Conservation (phyloP, 2,329 filamentous ascomycete genomes). For the Bisporella sp. region DNA sequence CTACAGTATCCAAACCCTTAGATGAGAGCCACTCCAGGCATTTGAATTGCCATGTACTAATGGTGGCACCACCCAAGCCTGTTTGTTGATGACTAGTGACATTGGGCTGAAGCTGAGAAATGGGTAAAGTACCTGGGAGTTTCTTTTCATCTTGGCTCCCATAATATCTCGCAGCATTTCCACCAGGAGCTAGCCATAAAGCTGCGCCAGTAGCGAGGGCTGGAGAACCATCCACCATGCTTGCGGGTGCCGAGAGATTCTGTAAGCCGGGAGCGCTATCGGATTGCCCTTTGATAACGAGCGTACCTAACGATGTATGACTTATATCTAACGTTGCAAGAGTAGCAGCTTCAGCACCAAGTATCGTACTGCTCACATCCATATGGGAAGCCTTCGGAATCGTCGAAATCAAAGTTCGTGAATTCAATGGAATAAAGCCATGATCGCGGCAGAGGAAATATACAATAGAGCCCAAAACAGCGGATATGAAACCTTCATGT, state of each 20-base stretch:
- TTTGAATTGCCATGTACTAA: slow-evolving; percentile 24
- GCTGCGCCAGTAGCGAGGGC: slow-evolving; percentile 14
- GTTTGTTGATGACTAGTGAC: slow-evolving; percentile 9
- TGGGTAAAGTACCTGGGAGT: slow-evolving; percentile 10
- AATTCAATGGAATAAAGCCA: slow-evolving; percentile 26
- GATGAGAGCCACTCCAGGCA: slow-evolving; percentile 27
- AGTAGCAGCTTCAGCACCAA: slow-evolving; percentile 12
- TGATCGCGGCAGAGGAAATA: slow-evolving; percentile 26
- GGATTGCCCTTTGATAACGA: slow-evolving; percentile 25
- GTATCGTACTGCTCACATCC: slow-evolving; percentile 1
- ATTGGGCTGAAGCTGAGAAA: slow-evolving; percentile 14
- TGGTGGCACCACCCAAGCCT: slow-evolving; percentile 13
- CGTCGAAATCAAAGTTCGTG: slow-evolving; percentile 24
- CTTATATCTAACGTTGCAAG: slow-evolving; percentile 26
- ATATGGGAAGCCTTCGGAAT: slow-evolving; percentile 5
- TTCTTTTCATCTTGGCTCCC: slow-evolving; percentile 15
- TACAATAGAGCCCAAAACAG: slow-evolving; percentile 25
- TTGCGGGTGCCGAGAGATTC: slow-evolving; percentile 9
- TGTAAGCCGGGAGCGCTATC: slow-evolving; percentile 20
- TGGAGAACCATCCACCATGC: slow-evolving; percentile 1
- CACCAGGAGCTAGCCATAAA: slow-evolving; percentile 27
- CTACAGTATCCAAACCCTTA: slow-evolving; percentile 21
- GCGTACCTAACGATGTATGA: slow-evolving; percentile 25
- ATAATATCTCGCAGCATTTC: slow-evolving; percentile 25
- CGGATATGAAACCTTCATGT: slow-evolving; percentile 28